These are phyloP conservation scores for Harrya chromipes DNA, from an alignment of 768 basidiomycete species.

Conservation along the genomic window DNA sequence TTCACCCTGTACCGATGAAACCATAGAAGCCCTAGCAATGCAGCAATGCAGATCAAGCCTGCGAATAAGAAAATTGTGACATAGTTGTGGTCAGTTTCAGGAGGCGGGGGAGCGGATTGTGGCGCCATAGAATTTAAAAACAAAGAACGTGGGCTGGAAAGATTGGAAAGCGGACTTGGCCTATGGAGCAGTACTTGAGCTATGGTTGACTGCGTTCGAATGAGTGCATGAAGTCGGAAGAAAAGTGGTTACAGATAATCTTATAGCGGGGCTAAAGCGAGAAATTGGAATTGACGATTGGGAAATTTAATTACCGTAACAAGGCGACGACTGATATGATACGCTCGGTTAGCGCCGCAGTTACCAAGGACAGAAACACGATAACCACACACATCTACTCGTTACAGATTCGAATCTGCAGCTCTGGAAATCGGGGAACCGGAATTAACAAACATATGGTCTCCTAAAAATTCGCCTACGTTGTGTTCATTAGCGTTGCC, in stretches of 20 bases:
- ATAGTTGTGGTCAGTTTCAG: constrained; percentile 30
- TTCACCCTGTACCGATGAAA: constrained; percentile 39
- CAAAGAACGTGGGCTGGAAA: constrained; percentile 10
- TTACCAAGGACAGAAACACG: constrained; percentile 6
- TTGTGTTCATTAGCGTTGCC: constrained; percentile 16
- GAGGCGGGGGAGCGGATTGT: neutral
- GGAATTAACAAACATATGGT: neutral
- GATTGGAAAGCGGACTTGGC: constrained; percentile 4
- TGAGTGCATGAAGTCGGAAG: neutral
- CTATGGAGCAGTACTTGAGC: neutral
- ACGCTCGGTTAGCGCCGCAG: constrained; percentile 7
- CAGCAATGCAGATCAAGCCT: constrained; percentile 11
- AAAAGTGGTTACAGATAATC: neutral
- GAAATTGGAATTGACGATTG: neutral
- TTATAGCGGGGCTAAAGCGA: constrained; percentile 7
- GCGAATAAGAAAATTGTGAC: constrained; percentile 47
- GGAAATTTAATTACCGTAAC: constrained; percentile 1
- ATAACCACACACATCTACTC: neutral
- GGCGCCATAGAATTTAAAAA: constrained; percentile 14
- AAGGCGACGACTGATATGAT: neutral
- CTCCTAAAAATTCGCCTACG: neutral
- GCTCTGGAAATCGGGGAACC: neutral
- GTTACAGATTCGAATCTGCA: neutral
- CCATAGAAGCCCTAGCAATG: constrained; percentile 35
- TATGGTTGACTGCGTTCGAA: neutral